Base-by-base conservation (phyloP, 208 protist genomes). In the Naegleria gruberi region DNA sequence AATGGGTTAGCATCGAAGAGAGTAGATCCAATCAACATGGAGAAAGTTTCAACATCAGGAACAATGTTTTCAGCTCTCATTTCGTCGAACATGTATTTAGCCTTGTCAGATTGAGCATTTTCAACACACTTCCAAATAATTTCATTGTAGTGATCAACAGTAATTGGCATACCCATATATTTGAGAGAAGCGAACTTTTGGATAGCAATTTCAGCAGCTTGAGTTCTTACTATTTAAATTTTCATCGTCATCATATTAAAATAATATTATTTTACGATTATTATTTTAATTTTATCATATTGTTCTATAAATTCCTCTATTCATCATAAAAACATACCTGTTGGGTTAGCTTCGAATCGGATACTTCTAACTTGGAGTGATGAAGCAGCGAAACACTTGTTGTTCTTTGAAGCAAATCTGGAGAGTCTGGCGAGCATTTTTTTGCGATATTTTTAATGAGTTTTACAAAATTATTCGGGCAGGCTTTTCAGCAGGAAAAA, bases 1-100 rank as follows among this genome's bases (percentile, higher is more conserved):
- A 44, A 83, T 30, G 40, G 40, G 7, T 41, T 44, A 44, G 40
- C 5, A 83, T 83, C 77, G 26, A 44, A 41, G 12, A 83, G 37
- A 83, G 15, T 17, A 44, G 15, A 83, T 44, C 40, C 77, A 41
- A 83, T 44, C 12, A 83, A 15, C n/a, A 83, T 83, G 23, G 77
- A 41, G 10, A 83, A 83, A 0, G 77, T 83, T 44, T 83, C 77
- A 83, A 83, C 77, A 44, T 83, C 77, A 83, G 77, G 77, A n/a
- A 44, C n/a, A 83, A 83, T 83, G 37, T 83, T 83, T 15, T 83
- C 40, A 83, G n/a, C 77, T 44, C n/a, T 83, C 77, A 83, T 83
- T 44, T 83, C 77, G 5, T 44, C 40, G 26, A 44, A 83, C 40
- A 44, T 44, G 10, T 83, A 83, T 44, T 83, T 83, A 0, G 77